phyloP scores from a whole-genome alignment of 257 asterid species.

The Solanum arcanum region DNA sequence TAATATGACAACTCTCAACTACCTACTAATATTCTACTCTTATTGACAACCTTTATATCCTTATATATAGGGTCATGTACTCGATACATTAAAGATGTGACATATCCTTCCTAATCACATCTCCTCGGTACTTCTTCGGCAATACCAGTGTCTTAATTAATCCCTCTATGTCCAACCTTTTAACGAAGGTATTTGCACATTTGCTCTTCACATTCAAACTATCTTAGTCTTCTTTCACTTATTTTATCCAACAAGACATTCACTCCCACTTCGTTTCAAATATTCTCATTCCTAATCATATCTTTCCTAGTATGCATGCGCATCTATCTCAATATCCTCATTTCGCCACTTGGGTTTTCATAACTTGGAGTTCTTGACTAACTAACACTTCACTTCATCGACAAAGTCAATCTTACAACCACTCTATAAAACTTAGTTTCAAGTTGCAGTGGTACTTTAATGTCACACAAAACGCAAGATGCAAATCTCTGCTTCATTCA shows the following conservation, averaged over 20 bases:
- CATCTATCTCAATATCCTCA: not conserved
- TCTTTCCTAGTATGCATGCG: not conserved
- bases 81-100: not conserved
- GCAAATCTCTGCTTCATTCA: not conserved
- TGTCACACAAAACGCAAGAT: not conserved
- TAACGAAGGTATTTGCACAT: not conserved
- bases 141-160: not conserved
- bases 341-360: not conserved
- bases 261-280: not conserved
- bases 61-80: not conserved
- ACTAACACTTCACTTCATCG: not conserved
- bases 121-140: not conserved
- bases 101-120: not conserved
- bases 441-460: not conserved
- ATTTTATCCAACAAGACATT: not conserved
- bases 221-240: not conserved
- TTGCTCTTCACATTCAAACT: not conserved
- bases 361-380: not conserved
- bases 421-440: not conserved
- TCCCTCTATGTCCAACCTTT: not conserved
- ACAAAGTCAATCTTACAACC: not conserved
- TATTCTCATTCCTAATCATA: not conserved
- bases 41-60: not conserved
- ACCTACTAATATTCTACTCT: not conserved
- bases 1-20: not conserved